Percentiles rank a stretch among this genome's conserved stretches.
These are phyloP conservation scores for Leccinum rimulosum DNA, from an alignment of 768 basidiomycete genomes.

Conservation along the genomic window DNA sequence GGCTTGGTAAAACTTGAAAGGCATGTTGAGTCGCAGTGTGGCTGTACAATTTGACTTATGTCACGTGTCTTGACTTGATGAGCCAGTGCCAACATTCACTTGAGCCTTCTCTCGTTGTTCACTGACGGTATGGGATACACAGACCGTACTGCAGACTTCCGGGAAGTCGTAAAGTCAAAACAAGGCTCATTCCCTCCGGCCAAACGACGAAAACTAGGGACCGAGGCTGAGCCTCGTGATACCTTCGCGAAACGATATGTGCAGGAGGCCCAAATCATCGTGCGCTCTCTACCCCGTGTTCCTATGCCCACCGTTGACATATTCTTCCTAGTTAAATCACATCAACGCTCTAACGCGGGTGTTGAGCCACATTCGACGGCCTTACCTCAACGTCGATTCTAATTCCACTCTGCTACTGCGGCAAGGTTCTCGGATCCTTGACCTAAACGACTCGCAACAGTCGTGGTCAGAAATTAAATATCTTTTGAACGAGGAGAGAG, in stretches of 20 bases:
- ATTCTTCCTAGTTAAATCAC: slow-evolving; percentile 57
- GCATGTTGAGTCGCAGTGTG: background rate
- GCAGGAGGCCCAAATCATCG: slow-evolving; percentile 73
- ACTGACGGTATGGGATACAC: slow-evolving; percentile 47
- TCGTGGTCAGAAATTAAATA: slow-evolving; percentile 65
- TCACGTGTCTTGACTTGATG: slow-evolving; percentile 23
- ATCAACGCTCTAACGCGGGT: slow-evolving; percentile 69
- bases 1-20: background rate
- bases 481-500: slow-evolving; percentile 87
- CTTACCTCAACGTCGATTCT: slow-evolving; percentile 82
- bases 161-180: slow-evolving; percentile 47
- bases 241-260: slow-evolving; percentile 65
- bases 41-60: background rate
- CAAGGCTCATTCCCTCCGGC: slow-evolving; percentile 39
- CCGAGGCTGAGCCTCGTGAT: slow-evolving; percentile 38
- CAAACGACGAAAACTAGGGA: slow-evolving; percentile 48
- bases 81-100: background rate
- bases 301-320: background rate
- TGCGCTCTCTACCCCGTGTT: slow-evolving; percentile 23
- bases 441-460: slow-evolving; percentile 49
- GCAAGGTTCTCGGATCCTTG: slow-evolving; percentile 50
- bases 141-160: slow-evolving; percentile 65
- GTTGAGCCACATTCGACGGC: slow-evolving; percentile 72
- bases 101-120: background rate
- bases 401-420: slow-evolving; percentile 50